Evolutionary conservation across 1,284 basidiomycete genomes (phyloP).

Genomic region (Volvariella surrecta): DNA sequence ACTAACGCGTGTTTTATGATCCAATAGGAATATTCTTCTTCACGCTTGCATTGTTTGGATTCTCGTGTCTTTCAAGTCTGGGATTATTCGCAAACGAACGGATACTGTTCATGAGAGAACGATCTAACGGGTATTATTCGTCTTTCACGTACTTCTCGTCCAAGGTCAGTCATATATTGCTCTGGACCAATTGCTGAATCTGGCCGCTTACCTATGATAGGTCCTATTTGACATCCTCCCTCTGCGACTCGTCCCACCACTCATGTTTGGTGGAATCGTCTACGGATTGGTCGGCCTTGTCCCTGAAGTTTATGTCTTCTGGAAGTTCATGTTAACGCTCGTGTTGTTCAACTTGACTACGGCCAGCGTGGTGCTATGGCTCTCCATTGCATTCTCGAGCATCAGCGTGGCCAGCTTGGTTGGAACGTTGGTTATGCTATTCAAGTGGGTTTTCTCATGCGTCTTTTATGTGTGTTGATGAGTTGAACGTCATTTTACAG

Average conservation of each 20-base stretch:
- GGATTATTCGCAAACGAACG: slow-evolving; percentile 92
- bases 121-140: slow-evolving; percentile 95
- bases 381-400: slow-evolving; percentile 84
- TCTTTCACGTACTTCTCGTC: slow-evolving; percentile 94
- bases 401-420: slow-evolving; percentile 85
- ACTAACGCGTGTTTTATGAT: neutral
- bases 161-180: slow-evolving; percentile 42
- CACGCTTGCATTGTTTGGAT: slow-evolving; percentile 89
- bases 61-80: slow-evolving; percentile 89
- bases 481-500: slow-evolving; percentile 42
- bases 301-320: slow-evolving; percentile 81
- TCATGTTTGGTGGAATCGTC: slow-evolving; percentile 91
- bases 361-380: slow-evolving; percentile 82
- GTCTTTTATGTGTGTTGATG: slow-evolving; percentile 6
- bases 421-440: slow-evolving; percentile 95
- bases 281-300: slow-evolving; percentile 93
- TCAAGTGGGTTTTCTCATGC: slow-evolving; percentile 65
- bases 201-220: slow-evolving; percentile 23
- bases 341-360: slow-evolving; percentile 95
- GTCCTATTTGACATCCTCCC: slow-evolving; percentile 95
- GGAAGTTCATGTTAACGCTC: slow-evolving; percentile 95
- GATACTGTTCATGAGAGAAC: slow-evolving; percentile 92
- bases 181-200: neutral
- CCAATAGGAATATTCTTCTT: slow-evolving; percentile 88
- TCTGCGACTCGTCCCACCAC: slow-evolving; percentile 86